Base-by-base conservation (phyloP, 176 grass and related monocot species). In the Microstegium vimineum region DNA sequence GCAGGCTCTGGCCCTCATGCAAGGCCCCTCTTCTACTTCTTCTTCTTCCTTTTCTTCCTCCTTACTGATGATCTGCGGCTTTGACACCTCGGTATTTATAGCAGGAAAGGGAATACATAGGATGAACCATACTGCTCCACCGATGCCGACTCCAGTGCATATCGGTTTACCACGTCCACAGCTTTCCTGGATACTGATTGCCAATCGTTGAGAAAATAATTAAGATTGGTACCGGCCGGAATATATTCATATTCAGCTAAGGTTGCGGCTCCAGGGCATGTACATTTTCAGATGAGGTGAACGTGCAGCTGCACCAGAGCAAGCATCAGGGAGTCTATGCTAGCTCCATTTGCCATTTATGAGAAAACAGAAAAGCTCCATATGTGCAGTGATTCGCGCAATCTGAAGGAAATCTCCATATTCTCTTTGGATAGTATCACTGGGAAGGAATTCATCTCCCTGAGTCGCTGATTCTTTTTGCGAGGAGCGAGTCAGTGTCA, bases 21-120 rank as follows among this genome's bases (percentile, higher is more conserved):
- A 88, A 91, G 82, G 62, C 82, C 82, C 40, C 66, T 85, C 86
- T 85, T 85, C 86, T 91, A 67, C 66, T 63, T 32, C 33, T 37
- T 64, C 45, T 25, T 57, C 8, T 5, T 42, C 41, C 2, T 64
- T 35, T 25, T 57, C 8, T 5, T 37, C 49, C 20, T 69, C 41
- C 41, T 32, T 40, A 3, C 9, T 1, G 18, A 32, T 76, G 64
- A 56, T 65, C 4, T 56, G 20, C 6, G 0, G 14, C 41, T 43
- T 47, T n/a, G 7, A 47, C 62, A 40, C 15, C 20, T 4, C 0
- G 22, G 64, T 77, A 82, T 86, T 86, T 86, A 86, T 86, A 90
- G 67, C 31, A 15, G 38, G n/a, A 68, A 78, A 72, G 1, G 46
- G 37, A 31, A 2, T 68, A 10, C n/a, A 4, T 7, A 30, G 15